A percentile compares a stretch with the other conserved stretches of the same genome.
phyloP scores from a whole-genome alignment of 345 rosid genomes.

The Salix viminalis region DNA sequence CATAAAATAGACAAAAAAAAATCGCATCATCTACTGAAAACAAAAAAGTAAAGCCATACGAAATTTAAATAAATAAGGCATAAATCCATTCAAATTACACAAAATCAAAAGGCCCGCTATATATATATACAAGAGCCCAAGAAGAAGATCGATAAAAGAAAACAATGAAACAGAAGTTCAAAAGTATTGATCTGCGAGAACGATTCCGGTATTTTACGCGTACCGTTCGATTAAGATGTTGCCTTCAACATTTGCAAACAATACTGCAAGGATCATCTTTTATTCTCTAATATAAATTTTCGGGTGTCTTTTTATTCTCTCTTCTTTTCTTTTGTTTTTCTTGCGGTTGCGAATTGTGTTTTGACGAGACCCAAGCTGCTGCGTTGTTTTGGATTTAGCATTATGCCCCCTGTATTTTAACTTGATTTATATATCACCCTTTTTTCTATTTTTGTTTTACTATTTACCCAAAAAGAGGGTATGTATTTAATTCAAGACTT shows the following conservation, averaged over 20 bases:
- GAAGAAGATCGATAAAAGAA: too few relatives aligned
- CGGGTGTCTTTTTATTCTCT: not conserved
- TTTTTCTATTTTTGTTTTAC: too few relatives aligned
- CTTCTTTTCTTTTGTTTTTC: not conserved
- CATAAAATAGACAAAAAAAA: not conserved
- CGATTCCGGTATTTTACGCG: not conserved
- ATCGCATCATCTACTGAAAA: too few relatives aligned
- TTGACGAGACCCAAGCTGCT: not conserved
- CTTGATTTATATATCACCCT: not conserved
- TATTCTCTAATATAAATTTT: not conserved
- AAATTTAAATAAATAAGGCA: not conserved
- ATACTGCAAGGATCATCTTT: constrained; percentile 25
- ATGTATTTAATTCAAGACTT: too few relatives aligned
- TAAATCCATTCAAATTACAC: too few relatives aligned
- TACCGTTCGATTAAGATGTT: constrained; percentile 33
- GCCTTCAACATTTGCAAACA: constrained; percentile 30
- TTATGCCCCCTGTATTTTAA: not conserved
- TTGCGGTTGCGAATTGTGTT: not conserved
- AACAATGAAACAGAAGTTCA: not conserved
- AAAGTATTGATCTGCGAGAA: too few relatives aligned
- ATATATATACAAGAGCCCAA: too few relatives aligned
- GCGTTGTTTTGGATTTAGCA: not conserved
- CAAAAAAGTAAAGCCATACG: not conserved
- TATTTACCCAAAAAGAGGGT: too few relatives aligned
- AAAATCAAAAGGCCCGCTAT: not conserved